These are phyloP conservation scores for Neurospora sp. DNA, from an alignment of 495 filamentous ascomycete species.

Conservation along the genomic window DNA sequence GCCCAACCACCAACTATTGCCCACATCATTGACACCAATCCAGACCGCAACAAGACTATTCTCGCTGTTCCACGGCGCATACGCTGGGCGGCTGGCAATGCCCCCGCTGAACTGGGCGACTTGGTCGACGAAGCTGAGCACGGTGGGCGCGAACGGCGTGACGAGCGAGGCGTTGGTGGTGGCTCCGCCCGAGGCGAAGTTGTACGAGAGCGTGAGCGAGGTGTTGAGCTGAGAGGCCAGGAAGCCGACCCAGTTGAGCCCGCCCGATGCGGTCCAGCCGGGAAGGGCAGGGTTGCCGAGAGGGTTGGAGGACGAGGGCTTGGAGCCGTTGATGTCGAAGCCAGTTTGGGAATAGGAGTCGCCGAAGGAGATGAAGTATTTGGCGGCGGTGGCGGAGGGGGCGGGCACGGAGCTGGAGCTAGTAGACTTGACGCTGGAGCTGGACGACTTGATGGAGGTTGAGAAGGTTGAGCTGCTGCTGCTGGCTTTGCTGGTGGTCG, in stretches of 20 bases:
- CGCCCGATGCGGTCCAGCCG: constrained; percentile 48
- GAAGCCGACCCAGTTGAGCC: constrained; percentile 60
- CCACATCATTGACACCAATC: constrained; percentile 76
- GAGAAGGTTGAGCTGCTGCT: not conserved
- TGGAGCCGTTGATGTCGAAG: constrained; percentile 51
- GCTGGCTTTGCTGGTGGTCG: not conserved
- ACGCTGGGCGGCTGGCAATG: constrained; percentile 18
- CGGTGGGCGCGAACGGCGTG: constrained; percentile 30
- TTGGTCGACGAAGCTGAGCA: constrained; percentile 51
- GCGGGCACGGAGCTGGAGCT: not conserved
- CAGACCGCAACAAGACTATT: constrained; percentile 59
- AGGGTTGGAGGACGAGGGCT: constrained; percentile 55
- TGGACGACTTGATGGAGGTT: not conserved
- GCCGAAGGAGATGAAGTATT: constrained; percentile 34
- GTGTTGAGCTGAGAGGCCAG: constrained; percentile 52
- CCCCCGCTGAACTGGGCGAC: constrained; percentile 37
- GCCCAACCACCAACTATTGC: constrained; percentile 49
- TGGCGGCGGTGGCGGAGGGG: constrained; percentile 1
- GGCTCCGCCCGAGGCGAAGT: constrained; percentile 60
- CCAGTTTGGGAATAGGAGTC: constrained; percentile 45
- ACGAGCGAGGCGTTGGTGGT: constrained; percentile 55
- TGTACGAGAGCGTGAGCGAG: constrained; percentile 50
- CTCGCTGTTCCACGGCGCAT: constrained; percentile 49
- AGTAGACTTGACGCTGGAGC: not conserved
- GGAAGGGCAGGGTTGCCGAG: constrained; percentile 66